Percentiles rank a stretch among this genome's conserved stretches.
Evolutionary conservation across 2,329 filamentous ascomycete genomes (phyloP).

Genomic region (Cercospora sp.): DNA sequence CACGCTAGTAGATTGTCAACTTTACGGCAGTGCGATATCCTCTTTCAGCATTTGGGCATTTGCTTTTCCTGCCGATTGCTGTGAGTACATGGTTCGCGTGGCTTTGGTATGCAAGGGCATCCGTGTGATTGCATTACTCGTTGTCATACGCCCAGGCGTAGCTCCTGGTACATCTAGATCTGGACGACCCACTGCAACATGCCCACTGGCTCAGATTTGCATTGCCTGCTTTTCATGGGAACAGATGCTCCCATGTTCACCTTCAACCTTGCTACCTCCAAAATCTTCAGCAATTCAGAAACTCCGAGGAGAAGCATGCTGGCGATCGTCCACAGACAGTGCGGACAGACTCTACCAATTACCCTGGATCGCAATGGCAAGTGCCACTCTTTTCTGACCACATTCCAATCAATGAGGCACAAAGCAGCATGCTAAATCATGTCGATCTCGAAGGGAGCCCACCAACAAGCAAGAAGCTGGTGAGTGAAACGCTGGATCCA

Average conservation of each 20-base stretch:
- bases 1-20: slow-evolving; percentile 5
- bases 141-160: background rate
- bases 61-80: background rate
- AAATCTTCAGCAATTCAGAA: background rate
- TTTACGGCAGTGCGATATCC: background rate
- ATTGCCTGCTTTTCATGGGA: background rate
- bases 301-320: background rate
- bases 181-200: background rate
- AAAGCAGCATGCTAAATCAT: background rate
- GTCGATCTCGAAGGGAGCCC: background rate
- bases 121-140: background rate
- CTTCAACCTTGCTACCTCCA: background rate
- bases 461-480: background rate
- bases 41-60: slow-evolving; percentile 3
- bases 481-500: background rate
- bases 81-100: background rate
- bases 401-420: background rate
- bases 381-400: background rate
- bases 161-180: background rate
- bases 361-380: background rate
- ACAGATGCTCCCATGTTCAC: background rate
- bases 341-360: background rate
- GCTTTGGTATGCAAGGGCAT: background rate
- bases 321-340: background rate
- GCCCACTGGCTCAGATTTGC: background rate